Base-by-base conservation (phyloP, 768 basidiomycete species). In the Termitomyces sp. region DNA sequence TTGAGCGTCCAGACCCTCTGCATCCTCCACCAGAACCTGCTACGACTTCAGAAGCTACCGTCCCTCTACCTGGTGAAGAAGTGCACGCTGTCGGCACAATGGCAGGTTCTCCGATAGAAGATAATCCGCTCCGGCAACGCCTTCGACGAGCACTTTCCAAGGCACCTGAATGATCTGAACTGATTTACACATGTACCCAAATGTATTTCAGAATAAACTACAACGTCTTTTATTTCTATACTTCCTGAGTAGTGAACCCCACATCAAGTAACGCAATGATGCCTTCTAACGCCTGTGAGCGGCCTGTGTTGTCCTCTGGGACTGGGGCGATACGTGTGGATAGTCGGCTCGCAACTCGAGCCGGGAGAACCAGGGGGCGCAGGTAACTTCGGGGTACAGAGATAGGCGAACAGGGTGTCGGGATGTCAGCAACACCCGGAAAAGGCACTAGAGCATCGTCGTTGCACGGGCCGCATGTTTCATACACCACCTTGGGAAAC, bases 131-230 rank as follows among this genome's bases (percentile, higher is more conserved):
- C 46, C 63, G 62, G 10, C 68, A 68, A 46, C 66, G 70, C 21
- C 63, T 71, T 16, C 65, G 66, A 49, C 61, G 61, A 31, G 70
- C 68, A 6, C 62, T 71, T 35, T 58, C 66, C 29, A 71, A 69
- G 49, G 27, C 64, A 8, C 63, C 68, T 5, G 50, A 56, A 25
- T 47, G 29, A 53, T 49, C 32, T 23, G 11, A 32, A 37, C 23
- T 54, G 41, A 59, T 29, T 14, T 54, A 32, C 11, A 48, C 32
- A 49, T 23, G 34, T 49, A 49, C 21, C 32, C 14, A 16, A 11
- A 16, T 37, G 21, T 19, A 47, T n/a, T 32, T 10, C 25, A 31
- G 51, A 43, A 53, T n/a, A 25, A 35, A 57, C 45, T 57, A 38
- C 21, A 51, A 1, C 16, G n/a, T 51, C 31, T 46, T 31, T 43